Conservation (phyloP, 2,329 filamentous ascomycete genomes). For the Verticillium albo-atrum region DNA sequence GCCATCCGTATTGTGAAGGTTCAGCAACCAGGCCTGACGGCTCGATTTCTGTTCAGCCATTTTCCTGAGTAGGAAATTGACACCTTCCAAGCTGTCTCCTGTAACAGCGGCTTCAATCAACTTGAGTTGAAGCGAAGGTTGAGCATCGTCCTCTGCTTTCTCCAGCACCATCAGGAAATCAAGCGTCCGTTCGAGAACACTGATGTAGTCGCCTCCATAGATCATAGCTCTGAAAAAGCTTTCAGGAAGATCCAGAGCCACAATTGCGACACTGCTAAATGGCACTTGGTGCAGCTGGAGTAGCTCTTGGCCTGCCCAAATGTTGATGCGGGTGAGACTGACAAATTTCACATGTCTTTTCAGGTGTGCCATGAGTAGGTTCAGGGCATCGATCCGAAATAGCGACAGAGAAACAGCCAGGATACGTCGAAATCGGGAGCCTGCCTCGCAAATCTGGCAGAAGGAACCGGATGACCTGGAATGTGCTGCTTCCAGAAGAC, state of each 20-base stretch:
- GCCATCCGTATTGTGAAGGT: neutral
- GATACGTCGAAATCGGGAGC: constrained; percentile 1
- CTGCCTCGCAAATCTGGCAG: neutral
- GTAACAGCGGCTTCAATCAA: neutral
- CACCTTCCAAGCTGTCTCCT: neutral
- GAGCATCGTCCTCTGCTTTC: neutral
- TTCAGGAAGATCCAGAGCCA: neutral
- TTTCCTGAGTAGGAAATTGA: neutral
- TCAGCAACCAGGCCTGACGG: neutral
- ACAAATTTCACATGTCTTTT: neutral
- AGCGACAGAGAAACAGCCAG: neutral
- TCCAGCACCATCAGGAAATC: neutral
- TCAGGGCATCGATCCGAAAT: neutral
- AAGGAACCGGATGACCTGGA: neutral
- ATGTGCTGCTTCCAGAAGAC: neutral
- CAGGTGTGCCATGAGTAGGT: neutral
- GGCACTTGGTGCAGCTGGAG: neutral
- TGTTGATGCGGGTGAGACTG: neutral
- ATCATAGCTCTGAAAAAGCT: neutral
- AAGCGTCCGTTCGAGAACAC: neutral
- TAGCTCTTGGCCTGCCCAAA: neutral
- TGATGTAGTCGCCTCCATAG: neutral
- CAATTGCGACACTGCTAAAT: neutral
- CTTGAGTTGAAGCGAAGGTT: neutral
- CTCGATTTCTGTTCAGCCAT: neutral